A percentile compares a stretch with the other conserved stretches of the same genome.
These are phyloP conservation scores for Lignosus rhinocerotis DNA, from an alignment of 1,284 basidiomycete genomes.

Conservation along the genomic window DNA sequence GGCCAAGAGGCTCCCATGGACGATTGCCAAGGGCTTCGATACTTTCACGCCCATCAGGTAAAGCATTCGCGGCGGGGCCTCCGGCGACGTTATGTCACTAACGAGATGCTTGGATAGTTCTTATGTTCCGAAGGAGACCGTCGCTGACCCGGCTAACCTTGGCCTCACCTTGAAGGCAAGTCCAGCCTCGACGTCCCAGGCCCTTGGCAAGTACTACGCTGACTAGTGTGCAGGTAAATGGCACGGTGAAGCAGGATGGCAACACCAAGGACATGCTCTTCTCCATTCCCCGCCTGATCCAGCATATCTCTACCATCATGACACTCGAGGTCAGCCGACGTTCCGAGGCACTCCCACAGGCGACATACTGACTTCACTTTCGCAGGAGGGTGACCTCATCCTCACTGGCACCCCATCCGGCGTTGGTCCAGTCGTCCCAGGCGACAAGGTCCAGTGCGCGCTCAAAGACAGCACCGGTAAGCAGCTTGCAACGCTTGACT, in stretches of 20 bases:
- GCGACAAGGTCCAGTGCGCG: slow-evolving; percentile 80
- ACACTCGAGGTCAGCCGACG: slow-evolving; percentile 73
- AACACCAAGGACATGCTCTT: slow-evolving; percentile 93
- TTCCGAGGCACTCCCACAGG: not conserved
- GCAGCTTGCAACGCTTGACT: slow-evolving; percentile 62
- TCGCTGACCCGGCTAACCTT: slow-evolving; percentile 78
- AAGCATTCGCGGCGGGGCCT: not conserved
- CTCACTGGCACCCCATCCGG: slow-evolving; percentile 91
- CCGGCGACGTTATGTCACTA: not conserved
- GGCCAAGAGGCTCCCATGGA: slow-evolving; percentile 93
- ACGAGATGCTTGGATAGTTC: slow-evolving; percentile 42
- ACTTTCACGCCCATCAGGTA: slow-evolving; percentile 74
- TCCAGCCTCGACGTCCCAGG: not conserved
- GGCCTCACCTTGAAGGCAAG: slow-evolving; percentile 73
- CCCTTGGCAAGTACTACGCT: not conserved
- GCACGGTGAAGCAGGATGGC: slow-evolving; percentile 81
- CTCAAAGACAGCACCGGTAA: slow-evolving; percentile 65
- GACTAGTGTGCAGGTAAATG: slow-evolving; percentile 70
- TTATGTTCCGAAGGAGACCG: slow-evolving; percentile 77
- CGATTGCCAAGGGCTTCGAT: slow-evolving; percentile 78
- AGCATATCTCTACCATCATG: slow-evolving; percentile 95
- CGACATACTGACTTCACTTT: not conserved
- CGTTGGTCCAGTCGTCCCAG: slow-evolving; percentile 77
- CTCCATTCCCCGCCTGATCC: slow-evolving; percentile 85
- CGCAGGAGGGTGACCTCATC: slow-evolving; percentile 84